Evolutionary conservation across 1,139 yeast species (phyloP), one percentile per base, ranked within the genome.

Genomic region (Hyphopichia khmerensis): DNA sequence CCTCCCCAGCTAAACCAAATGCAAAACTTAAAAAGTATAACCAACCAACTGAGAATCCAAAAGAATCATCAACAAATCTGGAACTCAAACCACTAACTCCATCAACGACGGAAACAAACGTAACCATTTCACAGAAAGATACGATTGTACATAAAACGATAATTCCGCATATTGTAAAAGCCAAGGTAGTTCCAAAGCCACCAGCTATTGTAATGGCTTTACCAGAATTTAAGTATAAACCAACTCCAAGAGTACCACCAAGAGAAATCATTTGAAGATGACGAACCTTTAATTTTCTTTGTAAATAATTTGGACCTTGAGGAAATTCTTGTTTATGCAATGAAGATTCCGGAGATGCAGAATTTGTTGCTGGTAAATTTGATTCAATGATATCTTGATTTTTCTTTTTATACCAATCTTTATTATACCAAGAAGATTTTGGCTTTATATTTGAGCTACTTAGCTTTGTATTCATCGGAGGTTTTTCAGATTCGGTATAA

Each of bases 191-290:
- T 0, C 96, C 96, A 43, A 88, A 67, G 0, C 96, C 96, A 2
- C 96, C 96, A 2, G 91, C 85, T 16, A 82, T 80, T 23, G 84
- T 75, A 40, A 89, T 73, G 1, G 90, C 87, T 51, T 84, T 84
- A 1, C 96, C 95, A n/a, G 87, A 76, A 40, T 86, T 84, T 35
- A 87, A 66, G 49, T 87, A 75, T 15, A 87, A 62, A 0, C 96
- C 95, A n/a, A 87, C 91, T 1, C 96, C 96, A 4, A 87, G 65
- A 0, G 93, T 85, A 1, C 93, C 95, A 2, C 95, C 93, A 35
- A 89, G 70, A 0, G 95, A 87, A 39, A 88, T 83, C 82, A 87
- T 84, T 57, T 86, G 90, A 18, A 87, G 65, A 59, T 88, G 95
- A 26, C 95, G 67, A 10, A 84, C 80, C 46, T 77, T 77, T 29